Conservation (phyloP, 371 early-diverging fungal species). For the Mucor circinelloides region DNA sequence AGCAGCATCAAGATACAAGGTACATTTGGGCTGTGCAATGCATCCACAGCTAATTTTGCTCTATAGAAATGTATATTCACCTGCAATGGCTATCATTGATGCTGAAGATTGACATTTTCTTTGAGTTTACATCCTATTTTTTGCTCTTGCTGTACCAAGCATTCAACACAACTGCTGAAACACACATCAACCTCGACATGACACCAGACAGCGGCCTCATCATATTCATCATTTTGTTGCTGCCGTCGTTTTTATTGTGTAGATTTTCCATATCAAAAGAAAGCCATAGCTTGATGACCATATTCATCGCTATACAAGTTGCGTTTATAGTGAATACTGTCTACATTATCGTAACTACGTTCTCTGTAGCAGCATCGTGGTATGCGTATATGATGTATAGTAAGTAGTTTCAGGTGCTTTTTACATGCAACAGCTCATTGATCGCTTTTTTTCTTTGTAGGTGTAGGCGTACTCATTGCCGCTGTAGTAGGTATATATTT, state of each 20-base stretch:
- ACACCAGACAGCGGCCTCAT: background rate
- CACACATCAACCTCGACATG: background rate
- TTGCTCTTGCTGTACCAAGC: background rate
- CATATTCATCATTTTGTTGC: background rate
- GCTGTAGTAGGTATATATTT: background rate
- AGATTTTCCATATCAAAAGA: conserved; percentile 1
- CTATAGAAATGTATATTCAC: conserved; percentile 6
- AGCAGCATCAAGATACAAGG: conserved; percentile 14
- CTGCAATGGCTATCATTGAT: conserved; percentile 9
- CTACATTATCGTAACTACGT: background rate
- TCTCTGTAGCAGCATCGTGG: background rate
- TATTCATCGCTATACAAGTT: conserved; percentile 1
- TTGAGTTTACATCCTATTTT: conserved; percentile 1
- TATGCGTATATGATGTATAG: conserved; percentile 10
- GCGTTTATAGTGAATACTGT: background rate
- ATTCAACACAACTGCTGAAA: background rate
- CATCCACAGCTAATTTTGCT: background rate
- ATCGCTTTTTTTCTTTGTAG: background rate
- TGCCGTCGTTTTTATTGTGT: background rate
- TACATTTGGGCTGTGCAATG: background rate
- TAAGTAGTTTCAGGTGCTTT: background rate
- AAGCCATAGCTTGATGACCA: background rate
- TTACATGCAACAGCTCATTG: background rate
- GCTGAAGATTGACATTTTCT: conserved; percentile 17
- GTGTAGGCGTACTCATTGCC: background rate